A percentile compares a stretch with the other conserved stretches of the same genome.
phyloP scores from a whole-genome alignment of 371 early-diverging fungal genomes.

The Entomophthora muscae region DNA sequence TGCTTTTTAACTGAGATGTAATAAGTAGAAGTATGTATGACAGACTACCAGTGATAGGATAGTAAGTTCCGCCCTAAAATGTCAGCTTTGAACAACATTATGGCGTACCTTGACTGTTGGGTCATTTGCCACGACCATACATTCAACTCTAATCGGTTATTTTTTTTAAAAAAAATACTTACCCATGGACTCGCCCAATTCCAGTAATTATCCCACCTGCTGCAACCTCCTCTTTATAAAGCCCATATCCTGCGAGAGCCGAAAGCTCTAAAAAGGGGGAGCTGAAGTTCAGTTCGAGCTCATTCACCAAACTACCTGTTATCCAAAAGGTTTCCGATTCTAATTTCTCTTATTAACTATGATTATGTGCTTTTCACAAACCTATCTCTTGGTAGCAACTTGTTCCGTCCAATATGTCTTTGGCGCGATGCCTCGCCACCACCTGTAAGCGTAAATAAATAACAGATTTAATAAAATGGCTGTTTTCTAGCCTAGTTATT shows the following conservation, averaged over 20 bases:
- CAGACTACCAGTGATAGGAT: constrained; percentile 67
- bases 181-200: constrained; percentile 88
- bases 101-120: constrained; percentile 64
- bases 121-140: constrained; percentile 94
- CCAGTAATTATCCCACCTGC: constrained; percentile 94
- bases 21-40: background rate
- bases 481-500: constrained; percentile 1
- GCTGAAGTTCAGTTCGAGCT: constrained; percentile 12
- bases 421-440: constrained; percentile 80
- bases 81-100: constrained; percentile 2
- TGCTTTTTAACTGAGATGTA: constrained; percentile 74
- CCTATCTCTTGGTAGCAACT: constrained; percentile 89
- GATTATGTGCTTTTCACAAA: constrained; percentile 13
- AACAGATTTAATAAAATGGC: background rate
- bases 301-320: constrained; percentile 35
- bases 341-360: constrained; percentile 9
- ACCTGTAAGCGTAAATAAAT: constrained; percentile 34
- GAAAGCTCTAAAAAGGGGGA: constrained; percentile 92
- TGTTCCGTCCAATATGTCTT: constrained; percentile 72
- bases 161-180: constrained; percentile 12
- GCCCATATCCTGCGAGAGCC: constrained; percentile 77
- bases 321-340: constrained; percentile 71
- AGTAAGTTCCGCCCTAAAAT: constrained; percentile 87
- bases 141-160: constrained; percentile 42
- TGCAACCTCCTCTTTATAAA: constrained; percentile 78